Evolutionary conservation across 2,329 filamentous ascomycete genomes (phyloP).

Genomic region (Colletotrichum noveboracense): DNA sequence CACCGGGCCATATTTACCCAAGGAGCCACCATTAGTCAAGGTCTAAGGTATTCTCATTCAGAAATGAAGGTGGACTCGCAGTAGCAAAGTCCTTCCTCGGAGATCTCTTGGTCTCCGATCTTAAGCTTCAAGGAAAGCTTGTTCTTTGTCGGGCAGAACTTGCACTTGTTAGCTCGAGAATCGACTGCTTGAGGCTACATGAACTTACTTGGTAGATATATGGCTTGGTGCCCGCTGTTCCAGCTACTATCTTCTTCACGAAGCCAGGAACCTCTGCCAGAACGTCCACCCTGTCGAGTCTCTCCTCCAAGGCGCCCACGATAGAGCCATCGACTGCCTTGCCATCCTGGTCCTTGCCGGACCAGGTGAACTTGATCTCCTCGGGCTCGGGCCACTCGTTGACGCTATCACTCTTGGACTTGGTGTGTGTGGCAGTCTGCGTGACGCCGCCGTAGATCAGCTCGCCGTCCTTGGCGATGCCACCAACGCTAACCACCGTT

Average conservation of each 20-base stretch:
- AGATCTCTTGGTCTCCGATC: constrained; percentile 78
- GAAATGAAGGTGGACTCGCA: constrained; percentile 97
- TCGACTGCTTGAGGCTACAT: neutral
- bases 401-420: constrained; percentile 72
- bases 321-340: constrained; percentile 74
- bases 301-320: constrained; percentile 70
- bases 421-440: constrained; percentile 72
- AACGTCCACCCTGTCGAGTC: constrained; percentile 86
- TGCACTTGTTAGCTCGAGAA: constrained; percentile 25
- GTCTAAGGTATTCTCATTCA: constrained; percentile 46
- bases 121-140: constrained; percentile 80
- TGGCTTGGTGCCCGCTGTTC: constrained; percentile 88
- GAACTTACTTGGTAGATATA: constrained; percentile 91
- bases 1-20: constrained; percentile 11
- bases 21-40: constrained; percentile 4
- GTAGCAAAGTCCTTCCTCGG: constrained; percentile 81
- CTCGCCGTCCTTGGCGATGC: constrained; percentile 80
- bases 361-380: constrained; percentile 77
- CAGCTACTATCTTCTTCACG: constrained; percentile 91
- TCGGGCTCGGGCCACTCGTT: constrained; percentile 91
- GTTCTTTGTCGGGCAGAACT: constrained; percentile 74
- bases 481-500: constrained; percentile 83
- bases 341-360: constrained; percentile 77
- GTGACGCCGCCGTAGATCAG: constrained; percentile 75
- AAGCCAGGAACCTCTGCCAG: constrained; percentile 97